These are phyloP conservation scores for Verticillium nonalfalfae DNA, from an alignment of 2,329 filamentous ascomycete species.

Conservation along the genomic window DNA sequence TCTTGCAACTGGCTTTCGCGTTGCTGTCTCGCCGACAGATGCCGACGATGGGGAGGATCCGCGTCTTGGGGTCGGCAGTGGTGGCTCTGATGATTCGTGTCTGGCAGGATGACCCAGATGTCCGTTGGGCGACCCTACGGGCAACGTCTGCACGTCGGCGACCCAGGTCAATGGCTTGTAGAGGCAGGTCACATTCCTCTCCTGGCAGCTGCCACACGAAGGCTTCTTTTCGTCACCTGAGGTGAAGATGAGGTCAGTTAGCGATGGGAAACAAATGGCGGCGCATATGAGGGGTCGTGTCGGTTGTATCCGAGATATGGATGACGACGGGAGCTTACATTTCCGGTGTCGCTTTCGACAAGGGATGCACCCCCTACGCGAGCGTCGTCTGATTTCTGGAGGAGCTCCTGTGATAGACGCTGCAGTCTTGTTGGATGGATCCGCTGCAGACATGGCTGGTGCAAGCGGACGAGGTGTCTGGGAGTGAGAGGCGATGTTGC, in stretches of 20 bases:
- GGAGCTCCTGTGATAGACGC: background rate
- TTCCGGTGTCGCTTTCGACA: conserved; percentile 9
- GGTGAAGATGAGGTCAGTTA: background rate
- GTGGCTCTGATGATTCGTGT: background rate
- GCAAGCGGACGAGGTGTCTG: too few species aligned
- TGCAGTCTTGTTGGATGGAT: background rate
- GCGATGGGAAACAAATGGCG: too few species aligned
- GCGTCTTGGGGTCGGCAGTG: background rate
- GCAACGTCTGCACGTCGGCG: background rate
- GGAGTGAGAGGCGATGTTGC: too few species aligned
- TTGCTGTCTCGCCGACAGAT: too few species aligned
- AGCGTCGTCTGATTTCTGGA: conserved; percentile 3
- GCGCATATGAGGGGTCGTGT: too few species aligned
- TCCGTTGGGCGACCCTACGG: background rate
- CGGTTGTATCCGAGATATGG: too few species aligned
- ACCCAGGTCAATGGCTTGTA: background rate
- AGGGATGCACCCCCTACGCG: conserved; percentile 7
- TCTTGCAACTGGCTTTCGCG: too few species aligned
- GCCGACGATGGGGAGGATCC: background rate
- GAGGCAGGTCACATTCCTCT: background rate
- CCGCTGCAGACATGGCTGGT: background rate
- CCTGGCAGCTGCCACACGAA: background rate
- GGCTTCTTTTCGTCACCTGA: conserved; percentile 1
- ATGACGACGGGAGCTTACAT: conserved; percentile 1
- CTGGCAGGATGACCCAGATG: background rate